These are phyloP conservation scores for Cymodocea nodosa DNA, from an alignment of 116 monocot species.

Conservation along the genomic window DNA sequence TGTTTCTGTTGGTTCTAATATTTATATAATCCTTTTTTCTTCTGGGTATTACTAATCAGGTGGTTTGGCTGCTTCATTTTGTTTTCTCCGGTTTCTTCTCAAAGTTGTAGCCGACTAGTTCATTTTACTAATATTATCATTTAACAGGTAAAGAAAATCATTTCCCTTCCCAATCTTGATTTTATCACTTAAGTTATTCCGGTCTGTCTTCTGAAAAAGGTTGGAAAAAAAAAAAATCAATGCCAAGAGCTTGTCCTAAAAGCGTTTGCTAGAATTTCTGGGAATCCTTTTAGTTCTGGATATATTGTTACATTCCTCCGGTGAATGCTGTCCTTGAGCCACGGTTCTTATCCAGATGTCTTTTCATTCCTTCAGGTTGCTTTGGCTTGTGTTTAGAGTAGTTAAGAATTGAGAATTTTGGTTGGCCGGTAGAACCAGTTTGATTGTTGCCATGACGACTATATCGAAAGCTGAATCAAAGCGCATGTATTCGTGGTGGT, in stretches of 20 bases:
- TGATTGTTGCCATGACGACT: conserved; percentile 23
- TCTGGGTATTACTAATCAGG: conserved; percentile 1
- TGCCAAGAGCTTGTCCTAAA: too few relatives aligned
- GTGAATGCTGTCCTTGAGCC: background rate
- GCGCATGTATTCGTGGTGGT: conserved; percentile 64
- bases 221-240: too few relatives aligned
- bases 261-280: background rate
- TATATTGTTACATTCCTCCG: background rate
- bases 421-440: background rate
- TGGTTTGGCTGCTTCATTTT: background rate
- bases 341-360: background rate
- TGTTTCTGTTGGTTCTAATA: background rate
- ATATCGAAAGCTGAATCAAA: conserved; percentile 29
- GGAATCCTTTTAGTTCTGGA: background rate
- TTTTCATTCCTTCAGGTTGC: background rate
- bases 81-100: background rate
- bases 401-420: background rate
- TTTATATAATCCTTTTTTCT: background rate
- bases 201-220: too few relatives aligned
- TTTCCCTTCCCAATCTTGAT: too few relatives aligned
- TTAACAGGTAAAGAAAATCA: too few relatives aligned
- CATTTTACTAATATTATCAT: too few relatives aligned
- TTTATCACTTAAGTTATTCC: too few relatives aligned
- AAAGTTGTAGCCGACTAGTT: too few relatives aligned
- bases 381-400: background rate